A percentile compares a stretch with the other conserved stretches of the same genome.
Evolutionary conservation across 257 asterid genomes (phyloP).

Genomic region (Ocimum tenuiflorum): DNA sequence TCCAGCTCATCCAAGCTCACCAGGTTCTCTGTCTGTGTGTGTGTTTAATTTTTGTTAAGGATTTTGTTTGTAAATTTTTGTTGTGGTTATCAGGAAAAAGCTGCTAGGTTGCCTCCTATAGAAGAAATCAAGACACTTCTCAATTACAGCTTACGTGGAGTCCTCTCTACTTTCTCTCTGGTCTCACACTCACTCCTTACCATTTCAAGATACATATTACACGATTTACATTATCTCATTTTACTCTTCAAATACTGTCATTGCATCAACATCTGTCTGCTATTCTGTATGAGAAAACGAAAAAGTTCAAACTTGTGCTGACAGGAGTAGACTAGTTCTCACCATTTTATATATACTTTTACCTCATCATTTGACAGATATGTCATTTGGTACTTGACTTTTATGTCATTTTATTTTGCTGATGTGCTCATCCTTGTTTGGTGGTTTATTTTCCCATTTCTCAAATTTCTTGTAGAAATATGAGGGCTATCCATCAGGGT

Average conservation of each 20-base stretch:
- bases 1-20: conserved; percentile 71
- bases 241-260: neutral
- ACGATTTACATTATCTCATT: neutral
- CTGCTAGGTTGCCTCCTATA: conserved; percentile 73
- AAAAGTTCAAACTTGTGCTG: neutral
- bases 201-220: neutral
- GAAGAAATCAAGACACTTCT: conserved; percentile 77
- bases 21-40: conserved; percentile 42
- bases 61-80: neutral
- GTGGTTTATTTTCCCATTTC: conserved; percentile 11
- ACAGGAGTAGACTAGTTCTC: neutral
- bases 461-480: conserved; percentile 43
- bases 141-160: conserved; percentile 66
- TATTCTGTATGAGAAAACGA: neutral
- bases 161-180: conserved; percentile 86
- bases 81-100: conserved; percentile 54
- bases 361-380: neutral
- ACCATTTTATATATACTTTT: neutral
- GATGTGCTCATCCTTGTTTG: neutral
- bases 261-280: neutral
- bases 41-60: neutral
- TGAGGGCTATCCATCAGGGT: conserved; percentile 93
- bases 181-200: conserved; percentile 24
- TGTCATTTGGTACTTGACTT: neutral
- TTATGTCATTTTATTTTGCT: neutral